These are phyloP conservation scores for Fomitopsis pulvina DNA, from an alignment of 768 basidiomycete genomes.

Conservation along the genomic window DNA sequence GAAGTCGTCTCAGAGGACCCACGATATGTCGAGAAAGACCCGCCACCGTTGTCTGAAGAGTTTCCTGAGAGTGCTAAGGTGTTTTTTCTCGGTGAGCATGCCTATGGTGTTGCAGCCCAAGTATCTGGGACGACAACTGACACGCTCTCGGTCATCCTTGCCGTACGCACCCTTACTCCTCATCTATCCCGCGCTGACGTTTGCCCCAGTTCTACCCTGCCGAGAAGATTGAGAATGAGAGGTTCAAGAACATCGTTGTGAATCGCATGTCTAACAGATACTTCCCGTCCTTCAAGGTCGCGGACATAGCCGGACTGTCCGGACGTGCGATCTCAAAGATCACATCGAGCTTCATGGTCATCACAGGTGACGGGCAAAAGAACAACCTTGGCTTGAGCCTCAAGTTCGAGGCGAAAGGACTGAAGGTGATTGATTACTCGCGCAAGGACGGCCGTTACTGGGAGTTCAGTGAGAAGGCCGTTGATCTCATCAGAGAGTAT, in stretches of 20 bases:
- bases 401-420: constrained; percentile 90
- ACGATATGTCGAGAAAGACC: constrained; percentile 72
- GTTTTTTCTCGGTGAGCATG: constrained; percentile 93
- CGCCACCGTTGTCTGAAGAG: constrained; percentile 80
- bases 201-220: constrained; percentile 72
- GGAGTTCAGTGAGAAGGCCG: constrained; percentile 90
- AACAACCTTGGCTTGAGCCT: constrained; percentile 88
- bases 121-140: constrained; percentile 67
- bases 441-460: constrained; percentile 77
- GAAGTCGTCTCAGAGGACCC: constrained; percentile 87
- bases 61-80: constrained; percentile 88
- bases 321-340: constrained; percentile 82
- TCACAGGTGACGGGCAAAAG: constrained; percentile 70
- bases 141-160: constrained; percentile 75
- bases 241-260: constrained; percentile 65
- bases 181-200: background rate
- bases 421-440: constrained; percentile 93
- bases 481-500: constrained; percentile 78
- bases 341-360: constrained; percentile 89
- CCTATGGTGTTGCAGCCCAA: constrained; percentile 93
- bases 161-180: constrained; percentile 39
- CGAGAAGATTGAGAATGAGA: constrained; percentile 72
- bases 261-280: constrained; percentile 50
- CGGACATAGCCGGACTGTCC: constrained; percentile 67
- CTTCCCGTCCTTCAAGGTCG: constrained; percentile 71